Evolutionary conservation across 352 stramenopile species (phyloP).

Genomic region (Blastocystis sp.): DNA sequence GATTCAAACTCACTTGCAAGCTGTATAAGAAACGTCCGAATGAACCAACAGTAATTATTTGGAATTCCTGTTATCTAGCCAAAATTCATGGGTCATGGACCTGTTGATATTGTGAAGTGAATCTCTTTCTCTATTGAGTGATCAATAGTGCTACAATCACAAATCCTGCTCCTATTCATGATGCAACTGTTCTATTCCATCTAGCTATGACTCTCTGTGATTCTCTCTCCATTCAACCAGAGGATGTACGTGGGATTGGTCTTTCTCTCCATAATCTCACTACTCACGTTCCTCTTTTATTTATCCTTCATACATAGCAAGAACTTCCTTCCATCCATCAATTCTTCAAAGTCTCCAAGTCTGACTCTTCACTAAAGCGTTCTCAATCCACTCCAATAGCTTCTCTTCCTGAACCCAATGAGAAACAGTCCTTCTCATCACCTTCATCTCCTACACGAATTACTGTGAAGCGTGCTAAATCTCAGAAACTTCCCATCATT

Average conservation of each 20-base stretch:
- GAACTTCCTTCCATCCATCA: neutral
- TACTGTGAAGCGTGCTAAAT: neutral
- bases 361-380: neutral
- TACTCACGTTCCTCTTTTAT: neutral
- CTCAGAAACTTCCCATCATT: neutral
- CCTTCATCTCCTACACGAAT: neutral
- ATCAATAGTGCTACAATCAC: neutral
- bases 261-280: neutral
- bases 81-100: constrained; percentile 50
- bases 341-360: neutral
- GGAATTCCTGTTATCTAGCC: neutral
- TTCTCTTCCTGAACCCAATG: neutral
- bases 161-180: neutral
- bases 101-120: constrained; percentile 36
- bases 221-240: neutral
- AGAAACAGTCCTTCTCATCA: neutral
- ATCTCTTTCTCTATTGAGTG: neutral
- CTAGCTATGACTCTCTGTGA: constrained; percentile 9
- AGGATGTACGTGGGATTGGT: constrained; percentile 44
- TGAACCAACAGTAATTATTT: neutral
- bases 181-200: neutral
- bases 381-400: neutral
- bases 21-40: constrained; percentile 18
- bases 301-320: neutral
- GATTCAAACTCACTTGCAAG: constrained; percentile 22